Conservation (phyloP, 169 alveolate genomes). For the Eimeria acervulina region DNA sequence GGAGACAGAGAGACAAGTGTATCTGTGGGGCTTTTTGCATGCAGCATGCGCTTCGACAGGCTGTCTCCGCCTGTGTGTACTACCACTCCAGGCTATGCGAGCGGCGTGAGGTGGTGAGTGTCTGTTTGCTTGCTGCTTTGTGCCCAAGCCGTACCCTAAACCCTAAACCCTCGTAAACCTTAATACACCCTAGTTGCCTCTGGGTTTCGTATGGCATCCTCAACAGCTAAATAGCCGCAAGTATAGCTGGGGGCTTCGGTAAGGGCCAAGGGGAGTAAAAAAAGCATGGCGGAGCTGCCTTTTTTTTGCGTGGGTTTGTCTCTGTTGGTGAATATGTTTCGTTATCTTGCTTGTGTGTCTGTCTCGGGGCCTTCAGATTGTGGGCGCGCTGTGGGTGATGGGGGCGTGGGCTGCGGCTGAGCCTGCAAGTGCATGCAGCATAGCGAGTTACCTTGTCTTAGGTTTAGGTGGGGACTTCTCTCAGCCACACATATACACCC, state of each 20-base stretch:
- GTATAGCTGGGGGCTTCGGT: neutral
- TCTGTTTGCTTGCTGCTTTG: neutral
- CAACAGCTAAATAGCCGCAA: neutral
- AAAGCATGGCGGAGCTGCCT: neutral
- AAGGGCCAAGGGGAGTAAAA: neutral
- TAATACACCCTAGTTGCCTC: neutral
- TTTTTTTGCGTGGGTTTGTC: neutral
- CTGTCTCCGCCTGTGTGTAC: neutral
- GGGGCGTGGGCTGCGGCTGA: constrained; percentile 68
- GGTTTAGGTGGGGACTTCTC: constrained; percentile 11
- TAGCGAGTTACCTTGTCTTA: constrained; percentile 21
- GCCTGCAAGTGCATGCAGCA: constrained; percentile 48
- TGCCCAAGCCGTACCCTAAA: neutral
- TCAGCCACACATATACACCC: neutral
- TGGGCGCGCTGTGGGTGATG: constrained; percentile 68
- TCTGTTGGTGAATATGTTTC: no score
- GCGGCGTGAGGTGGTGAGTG: constrained; percentile 57
- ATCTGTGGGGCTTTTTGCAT: neutral
- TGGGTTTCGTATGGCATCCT: neutral
- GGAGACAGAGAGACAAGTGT: neutral
- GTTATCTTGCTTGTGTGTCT: neutral
- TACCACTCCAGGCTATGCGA: constrained; percentile 62
- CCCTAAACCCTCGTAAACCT: neutral
- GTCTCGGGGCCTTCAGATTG: constrained; percentile 12
- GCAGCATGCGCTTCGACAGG: constrained; percentile 43